Percentiles rank a stretch among this genome's conserved stretches.
These are phyloP conservation scores for Tuber microsphaerosporum DNA, from an alignment of 495 filamentous ascomycete genomes.

Conservation along the genomic window DNA sequence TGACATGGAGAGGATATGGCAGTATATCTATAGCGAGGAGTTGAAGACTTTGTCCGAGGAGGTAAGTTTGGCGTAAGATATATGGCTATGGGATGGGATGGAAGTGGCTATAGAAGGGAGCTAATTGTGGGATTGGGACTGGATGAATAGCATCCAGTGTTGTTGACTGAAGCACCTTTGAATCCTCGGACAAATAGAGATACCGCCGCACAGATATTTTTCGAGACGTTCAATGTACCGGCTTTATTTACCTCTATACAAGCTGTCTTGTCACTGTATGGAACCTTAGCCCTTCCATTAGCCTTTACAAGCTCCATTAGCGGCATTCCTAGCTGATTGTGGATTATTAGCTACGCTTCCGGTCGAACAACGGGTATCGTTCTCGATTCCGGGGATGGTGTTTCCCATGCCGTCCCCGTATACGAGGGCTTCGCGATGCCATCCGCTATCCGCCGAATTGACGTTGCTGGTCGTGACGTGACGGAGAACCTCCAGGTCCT, in stretches of 20 bases:
- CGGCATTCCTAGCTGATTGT: background rate
- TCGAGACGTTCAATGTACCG: constrained; percentile 99
- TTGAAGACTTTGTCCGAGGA: constrained; percentile 96
- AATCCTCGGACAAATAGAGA: constrained; percentile 99
- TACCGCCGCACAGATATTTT: constrained; percentile 99
- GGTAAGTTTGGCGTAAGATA: constrained; percentile 46
- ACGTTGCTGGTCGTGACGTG: constrained; percentile 99
- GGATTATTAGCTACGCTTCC: constrained; percentile 65
- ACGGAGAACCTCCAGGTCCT: constrained; percentile 99
- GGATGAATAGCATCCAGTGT: constrained; percentile 75
- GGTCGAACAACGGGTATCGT: constrained; percentile 99
- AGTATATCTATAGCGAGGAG: constrained; percentile 99
- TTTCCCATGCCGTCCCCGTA: constrained; percentile 99
- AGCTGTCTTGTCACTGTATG: constrained; percentile 83
- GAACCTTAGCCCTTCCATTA: constrained; percentile 21
- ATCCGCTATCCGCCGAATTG: constrained; percentile 97
- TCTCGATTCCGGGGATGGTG: constrained; percentile 98
- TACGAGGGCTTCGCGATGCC: constrained; percentile 99
- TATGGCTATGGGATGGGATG: constrained; percentile 7
- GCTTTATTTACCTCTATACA: constrained; percentile 99
- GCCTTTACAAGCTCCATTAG: constrained; percentile 3
- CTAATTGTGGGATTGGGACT: constrained; percentile 25
- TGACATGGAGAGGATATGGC: constrained; percentile 99
- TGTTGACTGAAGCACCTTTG: constrained; percentile 98
- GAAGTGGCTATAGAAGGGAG: constrained; percentile 11